Percentiles rank a stretch among this genome's conserved stretches.
These are phyloP conservation scores for Solanum ossicruentum DNA, from an alignment of 257 asterid species.

Conservation along the genomic window DNA sequence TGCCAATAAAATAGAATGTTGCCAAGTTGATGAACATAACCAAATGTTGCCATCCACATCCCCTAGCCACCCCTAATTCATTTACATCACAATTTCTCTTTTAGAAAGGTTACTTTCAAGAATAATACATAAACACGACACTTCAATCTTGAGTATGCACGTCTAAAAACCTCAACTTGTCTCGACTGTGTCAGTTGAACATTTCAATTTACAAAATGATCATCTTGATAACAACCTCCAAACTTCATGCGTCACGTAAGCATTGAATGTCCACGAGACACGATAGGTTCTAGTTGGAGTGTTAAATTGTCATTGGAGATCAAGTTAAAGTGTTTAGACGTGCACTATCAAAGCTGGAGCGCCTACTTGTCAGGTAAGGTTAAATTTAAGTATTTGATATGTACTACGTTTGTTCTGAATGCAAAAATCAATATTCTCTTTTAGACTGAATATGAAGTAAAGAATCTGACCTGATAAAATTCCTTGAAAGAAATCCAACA, in stretches of 20 bases:
- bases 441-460: not conserved
- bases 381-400: not conserved
- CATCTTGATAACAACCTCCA: not conserved
- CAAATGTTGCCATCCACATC: conserved; percentile 70
- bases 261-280: not conserved
- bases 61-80: conserved; percentile 71
- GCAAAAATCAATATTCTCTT: not conserved
- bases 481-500: conserved; percentile 50
- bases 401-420: not conserved
- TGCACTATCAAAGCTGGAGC: not conserved
- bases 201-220: not conserved
- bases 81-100: not conserved
- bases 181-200: not conserved
- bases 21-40: conserved; percentile 47
- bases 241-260: not conserved
- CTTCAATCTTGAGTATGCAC: not conserved
- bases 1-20: conserved; percentile 50
- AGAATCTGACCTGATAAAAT: conserved; percentile 41
- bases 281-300: not conserved
- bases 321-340: not conserved
- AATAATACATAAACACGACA: not conserved
- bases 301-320: not conserved
- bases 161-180: not conserved
- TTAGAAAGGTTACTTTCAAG: not conserved
- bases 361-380: not conserved